Evolutionary conservation across 768 basidiomycete genomes (phyloP).

Genomic region (Pleurotus djamor): DNA sequence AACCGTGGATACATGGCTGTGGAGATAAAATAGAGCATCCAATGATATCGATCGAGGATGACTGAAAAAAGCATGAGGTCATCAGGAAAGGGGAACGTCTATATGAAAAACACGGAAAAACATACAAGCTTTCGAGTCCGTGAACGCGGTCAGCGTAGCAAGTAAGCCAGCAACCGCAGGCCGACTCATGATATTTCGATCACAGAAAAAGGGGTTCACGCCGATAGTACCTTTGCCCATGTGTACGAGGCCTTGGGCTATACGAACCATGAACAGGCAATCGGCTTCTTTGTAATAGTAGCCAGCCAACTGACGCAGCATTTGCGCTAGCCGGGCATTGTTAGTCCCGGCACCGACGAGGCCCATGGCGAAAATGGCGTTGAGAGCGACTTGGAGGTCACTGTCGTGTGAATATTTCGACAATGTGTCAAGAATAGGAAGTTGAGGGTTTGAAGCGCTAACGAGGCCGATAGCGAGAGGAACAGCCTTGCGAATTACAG

Average conservation of each 20-base stretch:
- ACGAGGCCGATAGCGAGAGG: conserved; percentile 95
- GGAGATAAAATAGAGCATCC: conserved; percentile 97
- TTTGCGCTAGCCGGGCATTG: conserved; percentile 95
- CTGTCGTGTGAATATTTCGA: conserved; percentile 99
- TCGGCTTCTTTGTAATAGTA: conserved; percentile 99
- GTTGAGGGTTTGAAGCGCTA: conserved; percentile 93
- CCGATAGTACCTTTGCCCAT: conserved; percentile 99
- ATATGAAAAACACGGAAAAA: conserved; percentile 14
- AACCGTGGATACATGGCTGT: conserved; percentile 98
- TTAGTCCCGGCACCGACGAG: conserved; percentile 98
- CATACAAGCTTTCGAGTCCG: conserved; percentile 91
- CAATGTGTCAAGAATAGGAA: conserved; percentile 92
- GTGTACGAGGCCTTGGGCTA: conserved; percentile 96
- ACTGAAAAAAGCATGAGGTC: conserved; percentile 47
- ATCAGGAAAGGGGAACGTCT: neutral
- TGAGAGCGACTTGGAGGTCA: conserved; percentile 93
- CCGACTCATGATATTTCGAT: conserved; percentile 86
- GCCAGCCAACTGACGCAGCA: conserved; percentile 95
- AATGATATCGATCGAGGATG: conserved; percentile 92
- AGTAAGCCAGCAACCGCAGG: conserved; percentile 89
- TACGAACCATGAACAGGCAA: conserved; percentile 92
- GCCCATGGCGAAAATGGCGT: conserved; percentile 99
- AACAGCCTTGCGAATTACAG: conserved; percentile 85
- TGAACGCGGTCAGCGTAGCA: conserved; percentile 88
- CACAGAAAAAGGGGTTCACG: conserved; percentile 94